Percentiles rank a stretch among this genome's conserved stretches.
These are phyloP conservation scores for Parachaetomium inaequale DNA, from an alignment of 495 filamentous ascomycete genomes.

Conservation along the genomic window DNA sequence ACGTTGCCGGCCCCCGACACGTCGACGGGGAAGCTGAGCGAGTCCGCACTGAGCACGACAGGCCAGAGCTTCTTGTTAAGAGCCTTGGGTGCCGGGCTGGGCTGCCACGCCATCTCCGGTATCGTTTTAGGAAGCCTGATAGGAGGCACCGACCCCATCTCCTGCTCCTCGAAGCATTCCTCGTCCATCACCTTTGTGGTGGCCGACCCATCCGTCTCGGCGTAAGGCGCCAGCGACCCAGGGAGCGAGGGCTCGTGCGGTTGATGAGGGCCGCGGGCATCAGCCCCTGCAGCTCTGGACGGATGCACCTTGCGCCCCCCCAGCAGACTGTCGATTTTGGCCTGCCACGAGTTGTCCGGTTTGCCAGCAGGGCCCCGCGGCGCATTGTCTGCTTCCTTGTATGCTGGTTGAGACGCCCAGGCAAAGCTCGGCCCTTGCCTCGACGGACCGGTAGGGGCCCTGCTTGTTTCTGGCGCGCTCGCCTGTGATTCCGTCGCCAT, in stretches of 20 bases:
- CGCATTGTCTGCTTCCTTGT: slow-evolving; percentile 22
- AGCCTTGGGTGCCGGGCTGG: slow-evolving; percentile 39
- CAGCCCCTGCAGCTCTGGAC: slow-evolving; percentile 51
- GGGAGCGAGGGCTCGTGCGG: slow-evolving; percentile 48
- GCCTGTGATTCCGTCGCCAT: slow-evolving; percentile 25
- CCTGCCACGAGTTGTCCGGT: slow-evolving; percentile 57
- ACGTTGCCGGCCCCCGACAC: slow-evolving; percentile 38
- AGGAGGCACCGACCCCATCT: slow-evolving; percentile 70
- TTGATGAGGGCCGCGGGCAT: slow-evolving; percentile 62
- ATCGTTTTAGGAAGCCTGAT: slow-evolving; percentile 62
- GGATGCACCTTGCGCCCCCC: slow-evolving; percentile 54
- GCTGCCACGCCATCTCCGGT: slow-evolving; percentile 51
- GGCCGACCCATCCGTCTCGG: slow-evolving; percentile 24
- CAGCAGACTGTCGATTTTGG: slow-evolving; percentile 68
- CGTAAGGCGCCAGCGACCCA: slow-evolving; percentile 37
- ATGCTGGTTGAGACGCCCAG: slow-evolving; percentile 27
- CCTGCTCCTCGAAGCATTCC: slow-evolving; percentile 78
- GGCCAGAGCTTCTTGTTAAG: slow-evolving; percentile 36
- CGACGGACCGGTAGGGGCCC: slow-evolving; percentile 3
- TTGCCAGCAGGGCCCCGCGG: slow-evolving; percentile 7
- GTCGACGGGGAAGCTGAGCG: slow-evolving; percentile 39
- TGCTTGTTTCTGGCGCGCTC: slow-evolving; percentile 17
- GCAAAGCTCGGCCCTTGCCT: slow-evolving; percentile 25
- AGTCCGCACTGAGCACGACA: slow-evolving; percentile 38
- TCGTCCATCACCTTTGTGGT: slow-evolving; percentile 65